Evolutionary conservation across 495 filamentous ascomycete genomes (phyloP), one percentile per base, ranked within the genome.

Genomic region (Hypoxylon fragiforme): DNA sequence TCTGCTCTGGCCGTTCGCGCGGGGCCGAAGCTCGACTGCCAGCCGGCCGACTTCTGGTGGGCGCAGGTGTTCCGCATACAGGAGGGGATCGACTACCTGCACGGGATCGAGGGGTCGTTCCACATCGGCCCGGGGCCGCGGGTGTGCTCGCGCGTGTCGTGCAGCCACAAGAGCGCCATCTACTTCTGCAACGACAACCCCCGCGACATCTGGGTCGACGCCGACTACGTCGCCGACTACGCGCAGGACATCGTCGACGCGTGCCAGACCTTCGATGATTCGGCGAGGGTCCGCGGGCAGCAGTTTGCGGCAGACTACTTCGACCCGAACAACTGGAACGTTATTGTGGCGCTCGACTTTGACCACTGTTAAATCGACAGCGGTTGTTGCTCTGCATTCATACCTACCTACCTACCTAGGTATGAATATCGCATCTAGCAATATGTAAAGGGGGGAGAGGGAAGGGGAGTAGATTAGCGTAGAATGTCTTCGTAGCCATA

Each of bases 121-220:
- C 18, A 20, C 13, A 60, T 60, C 24, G 59, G 18, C 0, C 36
- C 65, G 1, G 69, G 69, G 3, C 67, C 65, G 0, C 15, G 53
- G 1, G 38, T 40, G 20, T 72, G 68, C 39, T 49, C 41, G 0
- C 57, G 66, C 1, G 54, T 72, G 7, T 58, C 49, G 18, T 72
- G 69, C 43, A 55, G 45, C 1, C 57, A 62, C 18, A 39, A 34
- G n/a, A 31, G 55, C 0, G 66, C 58, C 1, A 69, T 70, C 7
- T 65, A 19, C 3, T 60, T 62, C 57, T 72, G 68, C 48, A 72
- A 71, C 16, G 66, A 72, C 39, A 44, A 60, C 11, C 13, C 44
- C 4, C 7, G 11, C 0, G 21, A 34, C 1, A 14, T 60, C 15
- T 44, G 38, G 32, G 48, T 54, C 14, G 46, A 60, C 40, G 54